phyloP scores from a whole-genome alignment of 768 basidiomycete species.

The Megacollybia marginata region DNA sequence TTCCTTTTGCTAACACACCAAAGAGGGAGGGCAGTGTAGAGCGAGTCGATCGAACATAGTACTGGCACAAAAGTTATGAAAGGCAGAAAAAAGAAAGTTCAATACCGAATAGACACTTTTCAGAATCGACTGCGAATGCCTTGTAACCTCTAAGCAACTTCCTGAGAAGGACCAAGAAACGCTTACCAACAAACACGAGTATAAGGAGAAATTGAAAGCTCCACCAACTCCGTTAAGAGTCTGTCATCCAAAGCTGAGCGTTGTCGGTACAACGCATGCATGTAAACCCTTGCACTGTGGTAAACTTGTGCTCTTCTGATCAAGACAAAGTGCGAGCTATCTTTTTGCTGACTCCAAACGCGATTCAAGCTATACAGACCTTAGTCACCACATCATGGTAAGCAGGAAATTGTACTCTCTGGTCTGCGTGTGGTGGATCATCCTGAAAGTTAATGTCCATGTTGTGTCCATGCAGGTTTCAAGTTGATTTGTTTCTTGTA shows the following conservation, averaged over 20 bases:
- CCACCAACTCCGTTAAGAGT: constrained; percentile 59
- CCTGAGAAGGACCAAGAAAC: too few relatives aligned
- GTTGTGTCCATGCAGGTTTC: too few relatives aligned
- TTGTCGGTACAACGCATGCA: constrained; percentile 68
- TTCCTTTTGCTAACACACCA: constrained; percentile 58
- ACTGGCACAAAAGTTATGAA: constrained; percentile 28
- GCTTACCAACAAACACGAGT: constrained; percentile 67
- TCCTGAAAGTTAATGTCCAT: too few relatives aligned
- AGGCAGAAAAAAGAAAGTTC: neutral
- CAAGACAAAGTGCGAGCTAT: constrained; percentile 67
- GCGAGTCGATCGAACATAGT: constrained; percentile 66
- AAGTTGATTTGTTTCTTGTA: too few relatives aligned
- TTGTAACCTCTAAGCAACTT: constrained; percentile 14
- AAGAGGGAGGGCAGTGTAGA: constrained; percentile 55
- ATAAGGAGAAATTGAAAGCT: constrained; percentile 74
- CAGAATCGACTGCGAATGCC: constrained; percentile 63
- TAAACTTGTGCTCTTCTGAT: constrained; percentile 75
- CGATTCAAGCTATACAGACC: constrained; percentile 45
- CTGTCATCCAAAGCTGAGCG: constrained; percentile 70
- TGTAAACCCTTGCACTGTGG: constrained; percentile 67
- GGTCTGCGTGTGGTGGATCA: constrained; percentile 49
- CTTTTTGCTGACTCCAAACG: constrained; percentile 63
- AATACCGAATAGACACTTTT: constrained; percentile 59
- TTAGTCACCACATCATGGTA: neutral
- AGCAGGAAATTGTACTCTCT: constrained; percentile 36